Evolutionary conservation across 2,329 filamentous ascomycete species (phyloP).

Genomic region (Purpureocillium lavendulum): DNA sequence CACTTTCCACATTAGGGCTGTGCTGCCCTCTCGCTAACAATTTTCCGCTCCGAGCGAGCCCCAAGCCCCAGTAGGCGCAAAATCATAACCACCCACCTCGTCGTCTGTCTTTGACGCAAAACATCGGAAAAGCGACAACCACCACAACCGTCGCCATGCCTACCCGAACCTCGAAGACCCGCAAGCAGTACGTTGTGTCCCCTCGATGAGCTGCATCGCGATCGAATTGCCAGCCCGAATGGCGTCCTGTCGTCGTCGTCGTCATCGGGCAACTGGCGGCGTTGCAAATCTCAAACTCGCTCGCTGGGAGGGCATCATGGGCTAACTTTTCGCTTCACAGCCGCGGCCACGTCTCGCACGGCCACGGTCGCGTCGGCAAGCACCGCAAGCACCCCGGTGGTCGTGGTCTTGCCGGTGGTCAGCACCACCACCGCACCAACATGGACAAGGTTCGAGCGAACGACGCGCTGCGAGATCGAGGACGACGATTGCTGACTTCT

Average conservation of each 20-base stretch:
- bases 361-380: conserved; percentile 98
- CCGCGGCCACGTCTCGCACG: conserved; percentile 96
- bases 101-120: conserved; percentile 23
- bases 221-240: background rate
- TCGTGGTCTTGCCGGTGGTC: conserved; percentile 92
- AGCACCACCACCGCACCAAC: conserved; percentile 67
- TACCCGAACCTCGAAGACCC: conserved; percentile 67
- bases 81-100: conserved; percentile 28
- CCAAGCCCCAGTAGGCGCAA: conserved; percentile 23
- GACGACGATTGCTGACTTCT: conserved; percentile 16
- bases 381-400: conserved; percentile 86
- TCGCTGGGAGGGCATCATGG: conserved; percentile 1
- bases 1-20: conserved; percentile 27
- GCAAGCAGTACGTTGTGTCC: conserved; percentile 57
- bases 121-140: conserved; percentile 33
- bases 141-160: conserved; percentile 53
- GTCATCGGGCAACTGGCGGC: background rate
- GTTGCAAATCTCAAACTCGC: background rate
- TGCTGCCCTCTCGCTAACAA: conserved; percentile 31
- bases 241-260: too few relatives aligned
- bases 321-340: conserved; percentile 34
- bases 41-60: conserved; percentile 18
- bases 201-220: conserved; percentile 7
- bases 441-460: conserved; percentile 64
- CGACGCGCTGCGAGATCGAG: conserved; percentile 23